Base-by-base conservation (phyloP, 495 filamentous ascomycete genomes). In the Neurospora pannonica region DNA sequence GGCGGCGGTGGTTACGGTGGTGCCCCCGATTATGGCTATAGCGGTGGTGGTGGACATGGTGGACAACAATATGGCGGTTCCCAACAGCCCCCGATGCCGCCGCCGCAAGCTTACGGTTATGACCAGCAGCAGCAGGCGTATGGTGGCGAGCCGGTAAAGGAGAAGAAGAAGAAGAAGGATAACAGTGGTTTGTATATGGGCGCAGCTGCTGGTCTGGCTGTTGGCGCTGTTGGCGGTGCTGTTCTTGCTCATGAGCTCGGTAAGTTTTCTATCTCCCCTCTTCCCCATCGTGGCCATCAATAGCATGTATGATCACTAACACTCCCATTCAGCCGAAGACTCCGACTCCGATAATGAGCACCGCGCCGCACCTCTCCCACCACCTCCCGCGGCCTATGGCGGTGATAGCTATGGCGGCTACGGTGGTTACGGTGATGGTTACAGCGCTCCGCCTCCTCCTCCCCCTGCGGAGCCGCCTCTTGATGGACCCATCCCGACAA, bases 181-280 rank as follows among this genome's bases (percentile, higher is more conserved):
- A 76, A 80, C 10, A 83, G 84, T 54, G 84, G 85, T 71, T 81
- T 87, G 71, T 43, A 89, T 40, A 67, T 85, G 42, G 86, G 82
- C 31, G 89, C 84, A 19, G 87, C 85, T 3, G 87, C 85, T 42
- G 90, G 88, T 70, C 75, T 89, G 60, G 90, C 87, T 1, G 83
- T 87, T 6, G 90, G 89, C 71, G 85, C 84, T 54, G 79, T 87
- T 69, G 89, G 84, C 21, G 89, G 89, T 31, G 90, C 88, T 3
- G 74, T 90, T 21, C 75, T 90, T 46, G 86, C 83, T 24, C 83
- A 90, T 76, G 88, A 87, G 34, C 76, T 88, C 17, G 78, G 88
- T 90, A 82, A 72, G 85, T 81, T 70, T 71, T 21, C 21, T 46
- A 42, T 67, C 4, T 19, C 69, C 43, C 39, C 19, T 17, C 42